Percentiles rank a stretch among this genome's conserved stretches.
Evolutionary conservation across 768 basidiomycete genomes (phyloP).

Genomic region (Lanmaoa pseudosensibilis): DNA sequence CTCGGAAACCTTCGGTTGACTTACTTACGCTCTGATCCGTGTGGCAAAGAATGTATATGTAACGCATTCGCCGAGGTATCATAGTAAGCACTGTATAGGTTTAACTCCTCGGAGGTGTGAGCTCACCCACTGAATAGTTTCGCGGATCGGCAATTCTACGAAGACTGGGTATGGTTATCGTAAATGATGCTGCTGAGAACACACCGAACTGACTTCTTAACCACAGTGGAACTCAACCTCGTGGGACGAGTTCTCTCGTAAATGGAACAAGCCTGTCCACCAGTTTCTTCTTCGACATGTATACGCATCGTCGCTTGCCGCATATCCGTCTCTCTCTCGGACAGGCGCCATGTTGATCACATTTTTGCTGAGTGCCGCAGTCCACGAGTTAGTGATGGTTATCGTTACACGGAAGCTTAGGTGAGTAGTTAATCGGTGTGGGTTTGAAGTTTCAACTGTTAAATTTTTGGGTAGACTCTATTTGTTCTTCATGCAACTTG

Average conservation of each 20-base stretch:
- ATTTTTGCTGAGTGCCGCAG: constrained; percentile 85
- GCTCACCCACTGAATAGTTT: constrained; percentile 53
- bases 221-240: constrained; percentile 93
- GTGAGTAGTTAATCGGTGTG: constrained; percentile 39
- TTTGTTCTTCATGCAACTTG: constrained; percentile 79
- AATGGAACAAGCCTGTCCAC: constrained; percentile 98
- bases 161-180: constrained; percentile 74
- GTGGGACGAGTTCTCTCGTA: constrained; percentile 96
- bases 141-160: constrained; percentile 96
- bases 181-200: background rate
- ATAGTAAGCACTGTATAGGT: constrained; percentile 51
- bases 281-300: constrained; percentile 93
- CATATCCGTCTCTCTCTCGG: constrained; percentile 67
- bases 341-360: constrained; percentile 88
- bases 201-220: background rate
- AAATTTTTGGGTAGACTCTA: constrained; percentile 58
- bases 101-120: background rate
- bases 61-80: constrained; percentile 94
- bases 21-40: background rate
- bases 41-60: constrained; percentile 81
- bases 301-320: constrained; percentile 83
- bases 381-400: constrained; percentile 95
- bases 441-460: background rate
- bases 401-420: constrained; percentile 91
- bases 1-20: background rate